These are phyloP conservation scores for Litsea cubeba DNA, from an alignment of 164 flowering plant genomes.

Conservation along the genomic window DNA sequence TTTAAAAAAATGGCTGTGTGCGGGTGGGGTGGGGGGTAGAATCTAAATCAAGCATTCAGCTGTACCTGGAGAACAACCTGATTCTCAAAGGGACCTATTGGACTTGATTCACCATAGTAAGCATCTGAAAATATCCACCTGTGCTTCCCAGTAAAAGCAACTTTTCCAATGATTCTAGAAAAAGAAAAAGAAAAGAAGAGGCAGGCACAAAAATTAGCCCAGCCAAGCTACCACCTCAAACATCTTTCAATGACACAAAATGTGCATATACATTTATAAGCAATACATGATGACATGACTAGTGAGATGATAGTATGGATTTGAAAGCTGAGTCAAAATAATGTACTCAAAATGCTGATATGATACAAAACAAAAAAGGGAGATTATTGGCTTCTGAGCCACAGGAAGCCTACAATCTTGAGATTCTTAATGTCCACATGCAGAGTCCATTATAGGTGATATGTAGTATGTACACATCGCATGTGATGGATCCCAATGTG, in stretches of 20 bases:
- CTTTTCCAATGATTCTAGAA: constrained; percentile 57
- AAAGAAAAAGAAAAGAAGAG: constrained; percentile 1
- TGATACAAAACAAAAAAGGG: not conserved
- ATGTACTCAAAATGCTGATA: not conserved
- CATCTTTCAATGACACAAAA: not conserved
- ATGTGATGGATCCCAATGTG: not conserved
- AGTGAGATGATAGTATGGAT: not conserved
- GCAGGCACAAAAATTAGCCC: constrained; percentile 6
- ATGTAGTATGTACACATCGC: not conserved
- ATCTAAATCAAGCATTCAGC: not conserved
- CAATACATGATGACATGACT: not conserved
- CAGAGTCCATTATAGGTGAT: not conserved
- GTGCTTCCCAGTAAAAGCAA: constrained; percentile 58
- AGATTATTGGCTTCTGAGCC: not conserved
- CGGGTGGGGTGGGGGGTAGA: too few species aligned
- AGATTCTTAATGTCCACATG: not conserved
- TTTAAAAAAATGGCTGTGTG: too few species aligned
- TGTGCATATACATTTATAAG: not conserved
- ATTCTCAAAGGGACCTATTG: constrained; percentile 15
- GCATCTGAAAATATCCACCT: constrained; percentile 57
- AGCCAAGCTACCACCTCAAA: not conserved
- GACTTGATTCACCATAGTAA: constrained; percentile 24
- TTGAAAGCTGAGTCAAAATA: not conserved
- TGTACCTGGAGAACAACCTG: constrained; percentile 43
- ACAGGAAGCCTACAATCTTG: not conserved